phyloP scores from a whole-genome alignment of 1,139 yeast genomes.

The Suhomyces bribrorum region DNA sequence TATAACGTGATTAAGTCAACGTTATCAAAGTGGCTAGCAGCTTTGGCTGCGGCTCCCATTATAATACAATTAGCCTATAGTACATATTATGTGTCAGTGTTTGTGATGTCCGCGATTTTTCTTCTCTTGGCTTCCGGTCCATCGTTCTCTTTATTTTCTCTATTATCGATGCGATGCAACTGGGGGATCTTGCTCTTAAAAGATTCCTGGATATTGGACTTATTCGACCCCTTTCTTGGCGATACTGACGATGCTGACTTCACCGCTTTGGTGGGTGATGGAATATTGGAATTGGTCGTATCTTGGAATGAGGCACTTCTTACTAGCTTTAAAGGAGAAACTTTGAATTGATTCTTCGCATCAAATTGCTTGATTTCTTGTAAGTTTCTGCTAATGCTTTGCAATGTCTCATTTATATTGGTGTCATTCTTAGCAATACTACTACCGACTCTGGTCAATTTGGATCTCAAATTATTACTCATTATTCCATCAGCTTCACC shows the following conservation, averaged over 20 bases:
- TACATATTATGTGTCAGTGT: background rate
- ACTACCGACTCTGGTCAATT: slow-evolving; percentile 11
- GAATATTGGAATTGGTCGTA: slow-evolving; percentile 4
- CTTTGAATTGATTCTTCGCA: slow-evolving; percentile 11
- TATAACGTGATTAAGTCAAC: too few species aligned
- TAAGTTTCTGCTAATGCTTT: slow-evolving; percentile 14
- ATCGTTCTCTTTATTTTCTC: slow-evolving; percentile 17
- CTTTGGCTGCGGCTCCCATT: background rate
- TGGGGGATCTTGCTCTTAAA: slow-evolving; percentile 13
- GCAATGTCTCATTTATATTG: slow-evolving; percentile 10
- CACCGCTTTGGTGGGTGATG: slow-evolving; percentile 7
- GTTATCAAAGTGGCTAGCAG: background rate
- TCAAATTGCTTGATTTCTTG: slow-evolving; percentile 16
- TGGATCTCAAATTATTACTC: slow-evolving; percentile 1
- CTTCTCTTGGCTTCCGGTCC: slow-evolving; percentile 13
- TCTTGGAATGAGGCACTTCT: slow-evolving; percentile 4
- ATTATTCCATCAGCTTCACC: slow-evolving; percentile 2
- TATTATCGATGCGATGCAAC: slow-evolving; percentile 3
- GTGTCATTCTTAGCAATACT: slow-evolving; percentile 14
- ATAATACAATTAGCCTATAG: background rate
- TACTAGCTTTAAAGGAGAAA: slow-evolving; percentile 10
- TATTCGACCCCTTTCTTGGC: slow-evolving; percentile 3
- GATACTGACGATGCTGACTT: slow-evolving; percentile 4
- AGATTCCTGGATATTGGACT: background rate
- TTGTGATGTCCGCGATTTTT: slow-evolving; percentile 7